Evolutionary conservation across 2,329 filamentous ascomycete genomes (phyloP).

Genomic region (Blumeria hordei): DNA sequence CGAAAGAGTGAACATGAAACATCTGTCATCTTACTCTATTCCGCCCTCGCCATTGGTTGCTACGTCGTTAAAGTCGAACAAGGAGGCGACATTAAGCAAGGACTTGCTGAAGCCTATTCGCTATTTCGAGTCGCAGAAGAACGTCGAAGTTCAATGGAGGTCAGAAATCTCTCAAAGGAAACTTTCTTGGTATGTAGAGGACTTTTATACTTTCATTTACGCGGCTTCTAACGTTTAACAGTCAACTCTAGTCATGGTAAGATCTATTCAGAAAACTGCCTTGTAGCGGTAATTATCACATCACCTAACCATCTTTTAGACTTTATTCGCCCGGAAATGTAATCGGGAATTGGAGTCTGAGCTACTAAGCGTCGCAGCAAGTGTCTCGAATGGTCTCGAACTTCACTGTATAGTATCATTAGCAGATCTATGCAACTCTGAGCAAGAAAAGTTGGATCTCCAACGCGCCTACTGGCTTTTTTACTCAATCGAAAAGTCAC

Average conservation of each 20-base stretch:
- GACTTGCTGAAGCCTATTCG: background rate
- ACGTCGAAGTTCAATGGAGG: background rate
- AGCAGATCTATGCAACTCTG: background rate
- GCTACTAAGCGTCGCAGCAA: background rate
- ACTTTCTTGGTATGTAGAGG: background rate
- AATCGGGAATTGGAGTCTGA: background rate
- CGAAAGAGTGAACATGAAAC: background rate
- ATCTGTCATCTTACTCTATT: background rate
- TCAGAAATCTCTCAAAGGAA: background rate
- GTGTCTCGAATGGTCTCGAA: background rate
- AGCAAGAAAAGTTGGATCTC: background rate
- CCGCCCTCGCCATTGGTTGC: background rate
- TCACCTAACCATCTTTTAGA: background rate
- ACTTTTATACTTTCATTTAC: background rate
- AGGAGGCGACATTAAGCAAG: background rate
- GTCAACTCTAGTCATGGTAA: background rate
- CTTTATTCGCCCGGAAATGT: background rate
- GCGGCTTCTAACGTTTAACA: background rate
- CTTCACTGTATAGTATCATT: background rate
- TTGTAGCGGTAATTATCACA: too few relatives aligned
- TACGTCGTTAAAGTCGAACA: background rate
- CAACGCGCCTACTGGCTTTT: background rate
- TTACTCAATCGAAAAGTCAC: background rate
- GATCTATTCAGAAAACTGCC: background rate
- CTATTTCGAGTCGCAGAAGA: background rate